Evolutionary conservation across 31 red algal genomes (phyloP).

Genomic region (Bonnemaisonia californica): DNA sequence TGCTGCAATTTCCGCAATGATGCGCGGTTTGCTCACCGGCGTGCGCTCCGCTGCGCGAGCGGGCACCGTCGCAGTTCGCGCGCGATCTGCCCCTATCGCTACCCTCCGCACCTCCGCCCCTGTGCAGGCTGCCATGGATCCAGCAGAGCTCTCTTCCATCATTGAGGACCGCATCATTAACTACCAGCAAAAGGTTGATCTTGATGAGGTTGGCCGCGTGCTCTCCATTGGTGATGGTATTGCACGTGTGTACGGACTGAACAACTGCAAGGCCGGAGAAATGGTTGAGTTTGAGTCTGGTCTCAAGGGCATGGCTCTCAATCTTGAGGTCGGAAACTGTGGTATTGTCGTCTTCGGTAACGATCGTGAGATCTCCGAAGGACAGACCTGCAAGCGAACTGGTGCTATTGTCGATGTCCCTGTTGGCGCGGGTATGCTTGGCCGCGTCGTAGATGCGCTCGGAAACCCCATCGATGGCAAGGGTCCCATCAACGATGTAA

Average conservation of each 20-base stretch:
- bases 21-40: constrained; percentile 62
- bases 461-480: constrained; percentile 98
- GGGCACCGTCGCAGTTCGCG: constrained; percentile 16
- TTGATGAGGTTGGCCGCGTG: constrained; percentile 95
- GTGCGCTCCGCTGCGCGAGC: constrained; percentile 52
- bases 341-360: constrained; percentile 99
- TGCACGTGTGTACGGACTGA: constrained; percentile 95
- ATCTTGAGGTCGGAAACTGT: constrained; percentile 90
- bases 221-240: constrained; percentile 99
- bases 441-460: constrained; percentile 97
- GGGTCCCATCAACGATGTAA: constrained; percentile 84
- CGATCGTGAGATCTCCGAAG: constrained; percentile 95
- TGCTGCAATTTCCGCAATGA: constrained; percentile 21
- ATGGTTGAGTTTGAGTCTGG: constrained; percentile 99
- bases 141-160: constrained; percentile 92
- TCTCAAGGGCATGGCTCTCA: constrained; percentile 98
- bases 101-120: constrained; percentile 61
- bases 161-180: constrained; percentile 95
- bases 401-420: constrained; percentile 94
- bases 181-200: constrained; percentile 80
- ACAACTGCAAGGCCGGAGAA: constrained; percentile 95
- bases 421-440: constrained; percentile 91
- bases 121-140: constrained; percentile 65
- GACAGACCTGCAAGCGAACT: constrained; percentile 93
- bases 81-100: constrained; percentile 56